Evolutionary conservation across 2,329 filamentous ascomycete genomes (phyloP).

Genomic region (Chaetomiaceae sp.): DNA sequence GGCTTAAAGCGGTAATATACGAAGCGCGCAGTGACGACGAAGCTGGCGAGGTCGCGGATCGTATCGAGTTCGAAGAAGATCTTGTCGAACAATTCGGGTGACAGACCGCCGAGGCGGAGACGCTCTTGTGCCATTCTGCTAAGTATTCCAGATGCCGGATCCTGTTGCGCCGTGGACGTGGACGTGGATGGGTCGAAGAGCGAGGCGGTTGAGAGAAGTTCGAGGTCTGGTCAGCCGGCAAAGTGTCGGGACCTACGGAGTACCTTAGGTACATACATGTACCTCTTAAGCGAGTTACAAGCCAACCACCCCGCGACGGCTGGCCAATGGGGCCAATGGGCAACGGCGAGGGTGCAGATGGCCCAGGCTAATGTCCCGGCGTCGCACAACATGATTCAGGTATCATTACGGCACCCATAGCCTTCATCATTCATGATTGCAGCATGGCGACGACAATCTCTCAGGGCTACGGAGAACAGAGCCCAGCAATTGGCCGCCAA

Average conservation of each 20-base stretch:
- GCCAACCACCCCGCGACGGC: too few relatives aligned
- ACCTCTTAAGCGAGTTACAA: too few relatives aligned
- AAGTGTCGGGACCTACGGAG: not conserved
- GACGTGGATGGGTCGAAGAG: not conserved
- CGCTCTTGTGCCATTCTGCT: constrained; percentile 1
- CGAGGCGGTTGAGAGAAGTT: not conserved
- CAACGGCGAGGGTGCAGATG: too few relatives aligned
- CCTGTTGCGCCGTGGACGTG: not conserved
- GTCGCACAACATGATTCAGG: too few relatives aligned
- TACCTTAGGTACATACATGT: too few relatives aligned
- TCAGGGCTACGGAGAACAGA: too few relatives aligned
- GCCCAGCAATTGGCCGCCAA: too few relatives aligned
- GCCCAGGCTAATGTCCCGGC: too few relatives aligned
- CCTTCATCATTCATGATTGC: too few relatives aligned
- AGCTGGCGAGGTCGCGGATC: constrained; percentile 13
- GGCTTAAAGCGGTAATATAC: constrained; percentile 7
- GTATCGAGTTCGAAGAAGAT: constrained; percentile 10
- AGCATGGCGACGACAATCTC: too few relatives aligned
- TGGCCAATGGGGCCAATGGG: too few relatives aligned
- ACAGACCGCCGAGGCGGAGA: not conserved
- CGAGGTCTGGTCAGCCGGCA: not conserved
- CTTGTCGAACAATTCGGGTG: constrained; percentile 3
- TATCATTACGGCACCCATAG: too few relatives aligned
- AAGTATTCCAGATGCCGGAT: not conserved
- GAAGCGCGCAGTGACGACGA: constrained; percentile 8